Evolutionary conservation across 2,329 filamentous ascomycete species (phyloP).

Genomic region (Teratosphaeria viscida): DNA sequence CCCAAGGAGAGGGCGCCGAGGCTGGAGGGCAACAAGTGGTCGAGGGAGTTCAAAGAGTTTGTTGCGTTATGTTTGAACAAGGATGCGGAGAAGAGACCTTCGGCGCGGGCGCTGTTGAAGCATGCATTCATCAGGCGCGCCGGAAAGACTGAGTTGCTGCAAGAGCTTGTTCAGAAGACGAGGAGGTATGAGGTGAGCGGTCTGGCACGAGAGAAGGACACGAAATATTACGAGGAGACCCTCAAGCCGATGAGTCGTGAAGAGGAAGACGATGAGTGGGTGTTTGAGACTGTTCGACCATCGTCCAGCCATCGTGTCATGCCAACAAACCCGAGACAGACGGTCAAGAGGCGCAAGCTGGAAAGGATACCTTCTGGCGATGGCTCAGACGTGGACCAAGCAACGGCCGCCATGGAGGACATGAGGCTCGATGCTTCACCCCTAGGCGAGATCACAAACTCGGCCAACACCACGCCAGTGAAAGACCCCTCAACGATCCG

Average conservation of each 20-base stretch:
- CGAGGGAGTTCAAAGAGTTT: conserved; percentile 89
- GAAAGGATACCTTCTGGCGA: conserved; percentile 35
- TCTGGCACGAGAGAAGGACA: conserved; percentile 32
- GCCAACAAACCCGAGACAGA: conserved; percentile 38
- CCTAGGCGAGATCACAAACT: conserved; percentile 23
- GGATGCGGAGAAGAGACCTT: conserved; percentile 72
- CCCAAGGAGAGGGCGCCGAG: conserved; percentile 78
- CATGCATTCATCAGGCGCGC: conserved; percentile 82
- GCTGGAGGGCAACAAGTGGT: conserved; percentile 64
- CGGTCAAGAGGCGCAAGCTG: conserved; percentile 39
- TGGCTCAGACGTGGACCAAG: conserved; percentile 22
- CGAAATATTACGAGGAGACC: conserved; percentile 89
- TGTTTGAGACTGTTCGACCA: conserved; percentile 84
- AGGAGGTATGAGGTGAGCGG: conserved; percentile 63
- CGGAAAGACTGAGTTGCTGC: conserved; percentile 76
- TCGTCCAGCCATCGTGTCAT: conserved; percentile 46
- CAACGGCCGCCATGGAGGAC: conserved; percentile 29
- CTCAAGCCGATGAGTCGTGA: conserved; percentile 37
- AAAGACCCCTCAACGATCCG: conserved; percentile 27
- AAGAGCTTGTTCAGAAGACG: conserved; percentile 75
- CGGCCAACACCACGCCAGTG: conserved; percentile 12
- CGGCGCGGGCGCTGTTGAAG: conserved; percentile 74
- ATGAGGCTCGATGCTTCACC: conserved; percentile 37
- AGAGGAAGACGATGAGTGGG: conserved; percentile 75
- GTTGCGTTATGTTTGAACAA: conserved; percentile 84